These are phyloP conservation scores for Termitomyces sp. DNA, from an alignment of 768 basidiomycete genomes.

Conservation along the genomic window DNA sequence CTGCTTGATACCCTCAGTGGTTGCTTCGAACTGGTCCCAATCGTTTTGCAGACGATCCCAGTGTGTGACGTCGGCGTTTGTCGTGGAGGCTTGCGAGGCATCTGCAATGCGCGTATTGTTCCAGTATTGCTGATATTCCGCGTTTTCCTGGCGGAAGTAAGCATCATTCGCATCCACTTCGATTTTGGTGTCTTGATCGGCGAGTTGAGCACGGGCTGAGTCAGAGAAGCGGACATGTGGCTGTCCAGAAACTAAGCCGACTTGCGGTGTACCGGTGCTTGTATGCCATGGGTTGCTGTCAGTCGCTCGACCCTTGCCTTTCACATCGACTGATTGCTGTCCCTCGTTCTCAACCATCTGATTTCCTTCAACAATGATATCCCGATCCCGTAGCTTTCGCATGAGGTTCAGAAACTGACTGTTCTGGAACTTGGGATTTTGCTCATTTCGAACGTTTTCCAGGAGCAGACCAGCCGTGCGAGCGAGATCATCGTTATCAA, in stretches of 20 bases:
- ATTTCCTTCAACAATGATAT: constrained; percentile 74
- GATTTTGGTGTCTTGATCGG: neutral
- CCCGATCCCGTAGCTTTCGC: constrained; percentile 76
- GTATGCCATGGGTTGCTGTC: constrained; percentile 14
- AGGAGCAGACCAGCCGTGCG: constrained; percentile 74
- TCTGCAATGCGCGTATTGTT: constrained; percentile 20
- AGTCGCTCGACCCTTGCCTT: constrained; percentile 63
- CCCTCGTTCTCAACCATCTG: constrained; percentile 59
- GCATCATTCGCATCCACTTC: constrained; percentile 48
- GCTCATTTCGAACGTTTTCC: constrained; percentile 66
- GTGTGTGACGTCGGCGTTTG: constrained; percentile 23
- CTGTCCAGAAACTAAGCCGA: constrained; percentile 4
- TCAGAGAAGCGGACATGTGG: constrained; percentile 5
- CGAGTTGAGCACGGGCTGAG: constrained; percentile 1
- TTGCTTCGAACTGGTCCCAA: constrained; percentile 83
- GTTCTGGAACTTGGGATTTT: constrained; percentile 80
- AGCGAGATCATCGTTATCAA: constrained; percentile 67
- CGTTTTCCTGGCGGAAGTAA: constrained; percentile 69
- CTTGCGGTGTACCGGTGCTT: constrained; percentile 3
- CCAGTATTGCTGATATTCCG: constrained; percentile 55
- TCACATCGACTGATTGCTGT: constrained; percentile 34
- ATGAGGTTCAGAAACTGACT: constrained; percentile 84
- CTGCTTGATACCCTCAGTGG: constrained; percentile 53
- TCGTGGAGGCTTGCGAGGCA: constrained; percentile 7
- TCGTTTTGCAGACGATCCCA: constrained; percentile 71